phyloP scores from a whole-genome alignment of 139 green algal genomes.

The Chlamydomonas asymmetrica region DNA sequence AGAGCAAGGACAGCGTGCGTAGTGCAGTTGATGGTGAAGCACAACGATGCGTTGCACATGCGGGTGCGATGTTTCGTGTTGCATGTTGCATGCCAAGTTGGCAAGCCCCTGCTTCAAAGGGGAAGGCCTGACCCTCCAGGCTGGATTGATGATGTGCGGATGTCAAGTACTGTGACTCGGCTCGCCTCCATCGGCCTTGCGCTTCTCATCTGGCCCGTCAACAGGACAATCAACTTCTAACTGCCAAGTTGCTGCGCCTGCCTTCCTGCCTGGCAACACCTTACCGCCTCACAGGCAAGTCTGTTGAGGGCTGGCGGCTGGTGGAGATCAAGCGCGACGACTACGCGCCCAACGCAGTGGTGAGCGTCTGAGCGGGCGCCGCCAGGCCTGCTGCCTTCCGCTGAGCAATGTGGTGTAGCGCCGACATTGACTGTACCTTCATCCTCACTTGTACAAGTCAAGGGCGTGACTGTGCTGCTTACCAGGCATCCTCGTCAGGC shows the following conservation, averaged over 20 bases:
- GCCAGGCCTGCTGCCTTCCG: too few species aligned
- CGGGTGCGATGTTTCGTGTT: neutral
- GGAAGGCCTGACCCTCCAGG: neutral
- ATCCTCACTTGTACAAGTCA: too few species aligned
- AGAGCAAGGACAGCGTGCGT: neutral
- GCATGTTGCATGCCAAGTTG: too few species aligned
- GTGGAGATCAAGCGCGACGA: conserved; percentile 55
- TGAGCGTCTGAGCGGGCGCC: too few species aligned
- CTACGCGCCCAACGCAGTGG: conserved; percentile 48
- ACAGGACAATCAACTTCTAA: too few species aligned
- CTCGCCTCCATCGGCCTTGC: neutral
- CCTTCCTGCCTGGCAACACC: neutral
- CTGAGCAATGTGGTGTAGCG: too few species aligned
- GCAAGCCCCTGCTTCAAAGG: neutral
- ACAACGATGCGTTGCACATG: neutral
- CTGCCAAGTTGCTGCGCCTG: neutral
- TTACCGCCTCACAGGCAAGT: conserved; percentile 23
- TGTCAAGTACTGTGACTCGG: neutral
- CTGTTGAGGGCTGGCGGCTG: conserved; percentile 49
- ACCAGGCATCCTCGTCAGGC: too few species aligned
- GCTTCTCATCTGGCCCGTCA: neutral
- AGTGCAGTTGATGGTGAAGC: neutral
- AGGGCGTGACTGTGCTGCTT: too few species aligned
- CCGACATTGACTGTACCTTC: too few species aligned
- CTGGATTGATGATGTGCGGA: neutral